Conservation (phyloP, 176 grass and related monocot species). For the Calamus simplicifolius region DNA sequence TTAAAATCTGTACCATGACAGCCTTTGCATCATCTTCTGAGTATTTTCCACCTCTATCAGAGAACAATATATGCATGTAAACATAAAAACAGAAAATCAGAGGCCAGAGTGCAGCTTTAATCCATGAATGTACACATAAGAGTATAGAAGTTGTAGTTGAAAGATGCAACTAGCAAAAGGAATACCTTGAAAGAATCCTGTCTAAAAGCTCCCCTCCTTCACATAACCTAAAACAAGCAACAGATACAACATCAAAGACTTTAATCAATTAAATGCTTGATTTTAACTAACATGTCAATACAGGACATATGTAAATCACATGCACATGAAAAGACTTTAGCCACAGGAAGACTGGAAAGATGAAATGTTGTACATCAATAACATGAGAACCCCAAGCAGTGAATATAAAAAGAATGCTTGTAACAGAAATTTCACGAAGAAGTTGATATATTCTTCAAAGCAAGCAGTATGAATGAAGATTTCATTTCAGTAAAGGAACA, state of each 20-base stretch:
- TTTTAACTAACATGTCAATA: background rate
- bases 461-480: too few species aligned
- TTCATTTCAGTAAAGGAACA: too few species aligned
- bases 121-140: too few species aligned
- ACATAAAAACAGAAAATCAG: background rate
- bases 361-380: too few species aligned
- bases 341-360: too few species aligned
- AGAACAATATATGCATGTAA: constrained; percentile 9
- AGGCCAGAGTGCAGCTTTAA: too few species aligned
- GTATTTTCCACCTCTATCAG: constrained; percentile 69
- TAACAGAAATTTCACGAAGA: too few species aligned
- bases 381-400: too few species aligned
- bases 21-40: constrained; percentile 79
- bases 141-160: background rate
- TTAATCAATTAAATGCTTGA: background rate
- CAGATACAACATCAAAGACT: background rate
- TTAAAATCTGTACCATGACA: constrained; percentile 68
- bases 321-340: too few species aligned
- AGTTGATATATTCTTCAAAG: too few species aligned
- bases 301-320: background rate
- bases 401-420: too few species aligned
- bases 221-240: constrained; percentile 43
- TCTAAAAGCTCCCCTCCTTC: constrained; percentile 70
- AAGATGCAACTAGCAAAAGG: constrained; percentile 8
- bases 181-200: constrained; percentile 77